Evolutionary conservation across 768 basidiomycete species (phyloP), one percentile per base, ranked within the genome.

Genomic region (Coprinellus micaceus): DNA sequence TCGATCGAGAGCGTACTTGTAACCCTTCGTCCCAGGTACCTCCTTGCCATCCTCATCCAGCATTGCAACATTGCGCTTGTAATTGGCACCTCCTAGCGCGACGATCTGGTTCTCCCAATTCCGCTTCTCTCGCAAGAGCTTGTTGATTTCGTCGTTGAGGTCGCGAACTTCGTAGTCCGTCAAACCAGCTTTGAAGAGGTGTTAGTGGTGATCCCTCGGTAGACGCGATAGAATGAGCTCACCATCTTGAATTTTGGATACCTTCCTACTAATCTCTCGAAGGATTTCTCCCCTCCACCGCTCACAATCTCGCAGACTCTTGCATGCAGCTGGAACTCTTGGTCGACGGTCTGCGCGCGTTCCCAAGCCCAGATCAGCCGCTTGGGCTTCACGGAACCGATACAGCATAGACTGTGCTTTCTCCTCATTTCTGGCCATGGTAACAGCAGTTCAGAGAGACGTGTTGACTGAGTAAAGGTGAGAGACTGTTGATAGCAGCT

Each of bases 31-130:
- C 2, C 94, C 94, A 0, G 94, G 95, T 0, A 98, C 94, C 69
- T 98, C 94, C 70, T 89, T 90, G 11, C 96, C 95, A 63, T 96
- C 94, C 57, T 93, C 93, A 66, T 96, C 93, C 62, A 93, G 65
- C 91, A 95, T 95, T 49, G 92, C 87, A 12, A 94, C 90, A 67
- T 94, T 97, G 51, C 96, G 78, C 64, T 92, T 80, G 69, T 98
- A 98, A 67, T 98, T 99, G 21, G 95, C 96, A 60, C 96, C 96
- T 45, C 95, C 95, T 1, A 98, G 76, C 5, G 87, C 86, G n/a
- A 98, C 88, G 50, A 98, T 97, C 69, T 97, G 95, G 63, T 94
- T 95, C 75, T 98, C 96, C 92, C 94, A 98, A 71, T 98, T 95
- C 41, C 89, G 74, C 69, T 98, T 98, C 74, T 99, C 96, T 30